phyloP scores from a whole-genome alignment of 768 basidiomycete species.

The Arthromyces matolae region DNA sequence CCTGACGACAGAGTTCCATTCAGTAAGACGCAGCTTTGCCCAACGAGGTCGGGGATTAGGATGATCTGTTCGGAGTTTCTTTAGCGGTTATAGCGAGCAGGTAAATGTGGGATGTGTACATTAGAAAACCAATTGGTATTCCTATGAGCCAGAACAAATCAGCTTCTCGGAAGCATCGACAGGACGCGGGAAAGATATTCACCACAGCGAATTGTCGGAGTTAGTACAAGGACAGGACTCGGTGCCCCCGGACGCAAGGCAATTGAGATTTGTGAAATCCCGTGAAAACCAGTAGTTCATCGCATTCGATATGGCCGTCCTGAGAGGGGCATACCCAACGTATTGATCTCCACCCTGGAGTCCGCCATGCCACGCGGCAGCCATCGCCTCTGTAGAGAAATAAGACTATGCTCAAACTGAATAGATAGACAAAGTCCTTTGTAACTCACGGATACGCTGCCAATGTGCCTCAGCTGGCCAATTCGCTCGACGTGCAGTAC shows the following conservation, averaged over 20 bases:
- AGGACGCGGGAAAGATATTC: slow-evolving; percentile 10
- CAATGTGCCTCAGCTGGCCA: slow-evolving; percentile 68
- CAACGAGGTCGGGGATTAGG: slow-evolving; percentile 53
- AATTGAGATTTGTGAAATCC: slow-evolving; percentile 52
- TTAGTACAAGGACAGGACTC: slow-evolving; percentile 52
- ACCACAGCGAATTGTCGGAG: slow-evolving; percentile 40
- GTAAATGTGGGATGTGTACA: no score
- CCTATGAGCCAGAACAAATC: slow-evolving; percentile 30
- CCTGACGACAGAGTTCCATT: slow-evolving; percentile 39
- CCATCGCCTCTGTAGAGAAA: slow-evolving; percentile 48
- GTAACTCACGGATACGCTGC: slow-evolving; percentile 46
- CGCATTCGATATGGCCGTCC: slow-evolving; percentile 39
- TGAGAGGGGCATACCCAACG: slow-evolving; percentile 36
- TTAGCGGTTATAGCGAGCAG: no score
- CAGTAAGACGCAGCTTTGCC: slow-evolving; percentile 54
- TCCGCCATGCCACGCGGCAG: slow-evolving; percentile 57
- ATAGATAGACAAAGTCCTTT: no score
- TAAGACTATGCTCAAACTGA: neutral
- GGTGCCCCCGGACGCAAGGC: slow-evolving; percentile 53
- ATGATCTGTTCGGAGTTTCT: slow-evolving; percentile 45
- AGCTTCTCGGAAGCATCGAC: neutral
- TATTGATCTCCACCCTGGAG: slow-evolving; percentile 36
- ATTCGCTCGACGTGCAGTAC: slow-evolving; percentile 57
- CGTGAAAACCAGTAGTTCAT: slow-evolving; percentile 64
- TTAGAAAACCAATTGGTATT: slow-evolving; percentile 69